Conservation (phyloP, 164 flowering plant species). For the Nymphaea colorata region DNA sequence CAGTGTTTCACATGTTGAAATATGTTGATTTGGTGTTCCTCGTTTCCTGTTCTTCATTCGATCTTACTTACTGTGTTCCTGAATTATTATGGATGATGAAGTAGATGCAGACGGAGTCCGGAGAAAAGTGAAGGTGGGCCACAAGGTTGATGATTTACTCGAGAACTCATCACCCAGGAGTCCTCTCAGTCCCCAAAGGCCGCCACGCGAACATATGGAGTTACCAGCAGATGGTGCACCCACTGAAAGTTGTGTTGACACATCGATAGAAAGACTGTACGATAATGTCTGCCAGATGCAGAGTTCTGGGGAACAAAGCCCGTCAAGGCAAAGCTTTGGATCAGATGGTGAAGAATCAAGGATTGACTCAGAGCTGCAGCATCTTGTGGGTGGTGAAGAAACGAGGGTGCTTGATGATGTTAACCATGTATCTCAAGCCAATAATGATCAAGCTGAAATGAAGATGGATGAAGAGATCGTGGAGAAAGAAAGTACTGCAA, state of each 20-base stretch:
- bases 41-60: neutral
- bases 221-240: slow-evolving; percentile 18
- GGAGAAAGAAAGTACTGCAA: slow-evolving; percentile 28
- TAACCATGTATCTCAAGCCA: slow-evolving; percentile 12
- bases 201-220: slow-evolving; percentile 13
- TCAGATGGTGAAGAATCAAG: slow-evolving; percentile 77
- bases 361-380: slow-evolving; percentile 76
- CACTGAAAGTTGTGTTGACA: slow-evolving; percentile 22
- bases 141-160: slow-evolving; percentile 29
- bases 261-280: slow-evolving; percentile 66
- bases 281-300: slow-evolving; percentile 85
- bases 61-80: neutral
- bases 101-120: slow-evolving; percentile 27
- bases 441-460: slow-evolving; percentile 19
- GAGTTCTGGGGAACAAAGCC: slow-evolving; percentile 66
- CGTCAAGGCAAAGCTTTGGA: slow-evolving; percentile 58
- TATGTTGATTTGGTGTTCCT: neutral
- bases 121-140: slow-evolving; percentile 21
- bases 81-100: slow-evolving; percentile 31
- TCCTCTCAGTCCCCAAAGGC: slow-evolving; percentile 23
- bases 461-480: slow-evolving; percentile 21
- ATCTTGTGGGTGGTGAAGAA: slow-evolving; percentile 69
- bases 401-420: slow-evolving; percentile 58
- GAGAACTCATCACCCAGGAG: slow-evolving; percentile 22
- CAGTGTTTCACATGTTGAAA: neutral